Base-by-base conservation (phyloP, 2,329 filamentous ascomycete genomes). In the Phoma sp. region DNA sequence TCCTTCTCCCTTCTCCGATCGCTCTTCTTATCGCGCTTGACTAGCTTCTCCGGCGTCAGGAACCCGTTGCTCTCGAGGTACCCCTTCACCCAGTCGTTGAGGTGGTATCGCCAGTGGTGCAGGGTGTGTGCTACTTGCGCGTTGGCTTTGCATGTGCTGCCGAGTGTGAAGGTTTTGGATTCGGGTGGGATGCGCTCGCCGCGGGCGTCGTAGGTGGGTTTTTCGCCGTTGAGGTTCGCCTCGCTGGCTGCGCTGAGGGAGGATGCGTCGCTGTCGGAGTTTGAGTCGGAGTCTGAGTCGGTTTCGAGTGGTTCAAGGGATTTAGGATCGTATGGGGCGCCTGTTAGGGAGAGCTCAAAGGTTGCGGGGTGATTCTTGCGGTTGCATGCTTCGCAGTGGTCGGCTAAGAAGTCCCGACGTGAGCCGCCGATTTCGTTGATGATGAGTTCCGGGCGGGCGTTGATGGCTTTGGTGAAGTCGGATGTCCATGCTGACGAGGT, bases 81-180 rank as follows among this genome's bases (percentile, higher is more conserved):
- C 23, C 82, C 80, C 20, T 88, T 79, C 0, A 93, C 87, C 82
- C 84, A 90, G 59, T 87, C 82, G 66, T 90, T 87, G n/a, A 93
- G 83, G 38, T 87, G 84, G 55, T 84, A 84, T 51, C 88, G 87
- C 91, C 91, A 93, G 74, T 95, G 91, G 4, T 86, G 81, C 3
- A 93, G 80, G 1, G 82, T 83, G 67, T 93, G 90, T 0, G 89
- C 87, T 32, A 87, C 87, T 59, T 86, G 80, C 0, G 90, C 89
- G 60, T 88, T 88, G 26, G 77, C 75, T 65, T 82, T 84, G 76
- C 87, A 90, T 55, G 69, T 72, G 4, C 56, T 62, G 26, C 72
- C 72, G 1, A 74, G 59, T 1, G 66, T 63, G 56, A 74, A 74
- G 39, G 55, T 48, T 14, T 67, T 65, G 14, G 59, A 62, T 25